Evolutionary conservation across 306 rosid species (phyloP), one percentile per base, ranked within the genome.

Genomic region (Vigna reflexopilosa): DNA sequence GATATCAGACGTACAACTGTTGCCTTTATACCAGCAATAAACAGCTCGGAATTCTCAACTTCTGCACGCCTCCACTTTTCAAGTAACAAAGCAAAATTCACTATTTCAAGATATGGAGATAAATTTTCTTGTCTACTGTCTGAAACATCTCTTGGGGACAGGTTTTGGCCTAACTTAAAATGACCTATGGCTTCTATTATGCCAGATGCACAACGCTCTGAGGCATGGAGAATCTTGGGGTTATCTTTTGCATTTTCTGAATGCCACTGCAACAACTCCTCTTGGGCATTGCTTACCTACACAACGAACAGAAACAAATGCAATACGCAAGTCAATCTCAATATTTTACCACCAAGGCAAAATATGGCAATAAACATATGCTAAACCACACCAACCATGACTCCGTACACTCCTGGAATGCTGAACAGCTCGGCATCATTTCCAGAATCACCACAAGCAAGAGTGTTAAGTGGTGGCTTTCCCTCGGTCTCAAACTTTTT

Each of bases 371-470:
- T 68, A 57, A 32, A 77, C 32, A 77, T 28, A 73, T 56, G 57
- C 44, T 65, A 83, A 88, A 81, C 75, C 80, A 90, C 82, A 90
- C 94, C 67, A 80, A 92, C 97, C 99, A 95, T 95, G 85, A 95
- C 99, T 70, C 99, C 99, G 49, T 81, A 80, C 45, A 95, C 99
- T 58, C 85, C 97, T 28, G 96, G 94, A 67, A 95, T 90, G 87
- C 91, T 93, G 76, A 95, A 95, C 73, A 95, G 91, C 85, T 95
- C 99, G 13, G 99, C 97, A 74, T 95, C 99, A 72, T 95, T 95
- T 84, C 99, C 98, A 50, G 99, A 95, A 85, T 93, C 98, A 61
- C 99, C 99, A 72, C 98, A 93, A 67, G 89, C 99, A 83, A 96
- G 99, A 19, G 99, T 93, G 69, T 84, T 88, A 20, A 40, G 48